A percentile compares a stretch with the other conserved stretches of the same genome.
phyloP scores from a whole-genome alignment of 1,284 basidiomycete species.

The Tetrapyrgos nigripes region DNA sequence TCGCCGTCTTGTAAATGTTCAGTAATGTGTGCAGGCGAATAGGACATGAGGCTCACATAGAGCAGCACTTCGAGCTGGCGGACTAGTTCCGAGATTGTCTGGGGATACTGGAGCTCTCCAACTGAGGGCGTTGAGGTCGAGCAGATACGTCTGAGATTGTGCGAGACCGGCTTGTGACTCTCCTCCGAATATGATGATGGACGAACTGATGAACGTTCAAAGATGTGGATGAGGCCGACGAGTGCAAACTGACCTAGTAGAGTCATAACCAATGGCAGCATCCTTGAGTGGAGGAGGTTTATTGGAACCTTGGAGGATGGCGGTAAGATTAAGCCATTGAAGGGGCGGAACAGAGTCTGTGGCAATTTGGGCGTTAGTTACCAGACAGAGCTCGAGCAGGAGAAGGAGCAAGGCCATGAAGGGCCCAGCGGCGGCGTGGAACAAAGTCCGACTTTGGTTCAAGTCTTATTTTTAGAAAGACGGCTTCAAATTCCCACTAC shows the following conservation, averaged over 20 bases:
- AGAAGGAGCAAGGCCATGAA: constrained; percentile 32
- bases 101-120: constrained; percentile 69
- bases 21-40: no score
- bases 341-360: constrained; percentile 25
- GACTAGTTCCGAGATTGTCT: constrained; percentile 47
- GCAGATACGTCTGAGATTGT: constrained; percentile 71
- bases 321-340: constrained; percentile 73
- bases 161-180: constrained; percentile 68
- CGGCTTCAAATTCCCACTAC: background rate
- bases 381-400: constrained; percentile 23
- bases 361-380: constrained; percentile 42
- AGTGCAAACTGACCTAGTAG: constrained; percentile 43
- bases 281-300: constrained; percentile 71
- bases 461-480: background rate
- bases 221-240: background rate
- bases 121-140: constrained; percentile 61
- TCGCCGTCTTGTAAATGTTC: constrained; percentile 41
- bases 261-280: constrained; percentile 71
- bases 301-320: constrained; percentile 56
- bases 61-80: constrained; percentile 68
- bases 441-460: background rate
- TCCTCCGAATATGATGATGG: constrained; percentile 77
- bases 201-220: constrained; percentile 43
- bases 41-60: constrained; percentile 37
- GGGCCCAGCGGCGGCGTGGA: background rate